phyloP scores from a whole-genome alignment of 805 yeast species.

The Saturnispora dispora region DNA sequence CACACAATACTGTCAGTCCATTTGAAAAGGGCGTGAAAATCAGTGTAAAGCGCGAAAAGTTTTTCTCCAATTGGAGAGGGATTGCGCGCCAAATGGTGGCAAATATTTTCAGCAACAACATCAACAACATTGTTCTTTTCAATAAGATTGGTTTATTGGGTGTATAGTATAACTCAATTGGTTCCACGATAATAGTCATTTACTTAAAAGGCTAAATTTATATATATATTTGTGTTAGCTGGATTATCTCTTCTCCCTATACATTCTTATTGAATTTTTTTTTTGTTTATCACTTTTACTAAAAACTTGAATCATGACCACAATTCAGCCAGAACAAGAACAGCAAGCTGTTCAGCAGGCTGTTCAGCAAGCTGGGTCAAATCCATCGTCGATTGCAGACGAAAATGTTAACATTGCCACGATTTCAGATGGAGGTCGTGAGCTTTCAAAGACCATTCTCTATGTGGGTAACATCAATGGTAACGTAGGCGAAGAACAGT shows the following conservation, averaged over 20 bases:
- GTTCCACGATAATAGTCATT: background rate
- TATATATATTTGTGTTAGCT: background rate
- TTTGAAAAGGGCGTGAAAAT: background rate
- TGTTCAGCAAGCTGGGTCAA: background rate
- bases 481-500: constrained; percentile 51
- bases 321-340: constrained; percentile 4
- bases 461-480: constrained; percentile 71
- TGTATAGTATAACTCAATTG: background rate
- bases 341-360: background rate
- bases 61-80: background rate
- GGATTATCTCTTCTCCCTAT: background rate
- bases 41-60: background rate
- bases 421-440: constrained; percentile 76
- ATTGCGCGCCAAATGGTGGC: background rate
- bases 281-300: background rate
- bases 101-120: background rate
- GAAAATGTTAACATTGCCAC: constrained; percentile 40
- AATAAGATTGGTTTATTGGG: background rate
- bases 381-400: background rate
- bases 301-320: background rate
- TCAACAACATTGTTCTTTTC: background rate
- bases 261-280: background rate
- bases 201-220: background rate
- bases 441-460: constrained; percentile 59
- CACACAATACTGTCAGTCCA: too few species aligned